A percentile compares a stretch with the other conserved stretches of the same genome.
Conservation (phyloP, 2,329 filamentous ascomycete species). For the Trichoderma oligosporum region DNA sequence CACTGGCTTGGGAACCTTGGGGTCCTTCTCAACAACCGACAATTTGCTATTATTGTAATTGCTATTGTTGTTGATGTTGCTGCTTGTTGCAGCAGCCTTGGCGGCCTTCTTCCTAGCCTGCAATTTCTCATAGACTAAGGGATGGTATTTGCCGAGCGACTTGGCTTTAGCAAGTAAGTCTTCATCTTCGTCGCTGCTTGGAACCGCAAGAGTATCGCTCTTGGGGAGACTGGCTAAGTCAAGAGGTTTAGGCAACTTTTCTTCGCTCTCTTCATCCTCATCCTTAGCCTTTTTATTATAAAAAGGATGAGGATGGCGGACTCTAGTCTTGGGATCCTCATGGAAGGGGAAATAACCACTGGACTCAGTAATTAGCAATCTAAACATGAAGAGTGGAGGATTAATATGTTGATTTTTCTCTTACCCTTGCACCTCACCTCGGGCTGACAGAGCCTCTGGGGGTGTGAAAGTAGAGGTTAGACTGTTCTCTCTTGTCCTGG, state of each 20-base stretch:
- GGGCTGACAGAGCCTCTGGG: constrained; percentile 51
- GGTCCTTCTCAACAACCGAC: too few relatives aligned
- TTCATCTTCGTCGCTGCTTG: constrained; percentile 2
- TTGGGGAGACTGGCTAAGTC: neutral
- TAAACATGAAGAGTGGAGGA: neutral
- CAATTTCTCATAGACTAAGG: constrained; percentile 54
- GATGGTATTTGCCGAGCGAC: constrained; percentile 61
- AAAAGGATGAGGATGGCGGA: constrained; percentile 52
- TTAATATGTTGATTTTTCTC: constrained; percentile 22
- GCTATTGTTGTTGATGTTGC: too few relatives aligned
- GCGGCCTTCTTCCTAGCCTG: constrained; percentile 21
- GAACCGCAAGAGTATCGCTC: neutral
- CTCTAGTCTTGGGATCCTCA: constrained; percentile 48
- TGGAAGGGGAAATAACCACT: constrained; percentile 61
- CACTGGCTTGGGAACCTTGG: too few relatives aligned
- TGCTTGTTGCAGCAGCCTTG: constrained; percentile 21
- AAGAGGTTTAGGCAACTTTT: neutral
- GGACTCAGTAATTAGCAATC: neutral
- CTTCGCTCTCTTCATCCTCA: too few relatives aligned
- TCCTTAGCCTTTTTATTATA: constrained; percentile 27
- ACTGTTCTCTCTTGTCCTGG: constrained; percentile 40
- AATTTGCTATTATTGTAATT: too few relatives aligned
- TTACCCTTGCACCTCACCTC: constrained; percentile 58
- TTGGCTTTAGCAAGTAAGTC: constrained; percentile 32
- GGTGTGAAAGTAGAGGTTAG: constrained; percentile 42